These are phyloP conservation scores for Hypoxylon sp. DNA, from an alignment of 2,329 filamentous ascomycete species.

Conservation along the genomic window DNA sequence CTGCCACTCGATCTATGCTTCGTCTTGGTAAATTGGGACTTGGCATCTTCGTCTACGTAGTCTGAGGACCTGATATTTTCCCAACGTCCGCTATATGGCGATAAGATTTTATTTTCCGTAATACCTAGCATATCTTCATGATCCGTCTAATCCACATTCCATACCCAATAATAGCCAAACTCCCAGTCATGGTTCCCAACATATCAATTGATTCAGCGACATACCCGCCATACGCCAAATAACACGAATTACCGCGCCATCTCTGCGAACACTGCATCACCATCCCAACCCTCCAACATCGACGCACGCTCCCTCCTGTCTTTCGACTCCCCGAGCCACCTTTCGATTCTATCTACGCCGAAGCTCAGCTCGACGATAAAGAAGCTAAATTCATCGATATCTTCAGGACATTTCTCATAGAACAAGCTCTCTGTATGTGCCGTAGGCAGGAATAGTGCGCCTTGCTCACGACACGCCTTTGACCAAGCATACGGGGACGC, in stretches of 20 bases:
- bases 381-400: slow-evolving; percentile 47
- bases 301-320: background rate
- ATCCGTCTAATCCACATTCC: background rate
- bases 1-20: no score
- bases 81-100: background rate
- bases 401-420: slow-evolving; percentile 27
- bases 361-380: slow-evolving; percentile 38
- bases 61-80: no score
- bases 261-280: background rate
- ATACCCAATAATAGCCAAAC: background rate
- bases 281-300: slow-evolving; percentile 6
- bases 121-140: background rate
- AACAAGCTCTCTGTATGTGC: slow-evolving; percentile 37
- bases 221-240: background rate
- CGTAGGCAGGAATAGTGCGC: slow-evolving; percentile 39
- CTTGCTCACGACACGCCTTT: slow-evolving; percentile 33
- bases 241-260: background rate
- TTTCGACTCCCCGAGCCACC: slow-evolving; percentile 43
- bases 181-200: background rate
- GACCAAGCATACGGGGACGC: slow-evolving; percentile 48
- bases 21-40: no score
- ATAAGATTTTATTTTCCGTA: background rate
- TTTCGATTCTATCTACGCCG: slow-evolving; percentile 41
- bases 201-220: background rate
- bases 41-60: no score